A percentile compares a stretch with the other conserved stretches of the same genome.
phyloP scores from a whole-genome alignment of 371 early-diverging fungal species.

The Mucor piriformis region DNA sequence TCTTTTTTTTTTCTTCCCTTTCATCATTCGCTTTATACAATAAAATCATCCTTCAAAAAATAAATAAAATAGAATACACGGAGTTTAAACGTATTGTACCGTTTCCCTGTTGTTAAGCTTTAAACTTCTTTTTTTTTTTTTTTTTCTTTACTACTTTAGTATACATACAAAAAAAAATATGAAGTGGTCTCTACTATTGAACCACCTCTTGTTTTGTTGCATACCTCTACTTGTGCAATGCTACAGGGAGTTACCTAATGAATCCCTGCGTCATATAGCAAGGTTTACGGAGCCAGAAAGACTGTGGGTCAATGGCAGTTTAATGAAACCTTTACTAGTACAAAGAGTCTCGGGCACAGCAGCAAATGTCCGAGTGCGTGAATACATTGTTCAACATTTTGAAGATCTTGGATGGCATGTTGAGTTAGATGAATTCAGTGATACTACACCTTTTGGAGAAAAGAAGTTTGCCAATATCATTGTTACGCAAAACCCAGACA shows the following conservation, averaged over 20 bases:
- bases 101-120: no score
- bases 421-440: constrained; percentile 79
- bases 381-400: constrained; percentile 69
- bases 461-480: constrained; percentile 85
- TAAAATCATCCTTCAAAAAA: no score
- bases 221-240: background rate
- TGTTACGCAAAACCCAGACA: constrained; percentile 80
- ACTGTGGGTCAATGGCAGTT: constrained; percentile 45
- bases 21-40: no score
- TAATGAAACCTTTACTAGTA: constrained; percentile 69
- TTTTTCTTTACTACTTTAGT: no score
- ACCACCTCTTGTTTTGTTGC: background rate
- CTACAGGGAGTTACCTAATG: constrained; percentile 18
- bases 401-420: constrained; percentile 72
- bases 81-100: no score
- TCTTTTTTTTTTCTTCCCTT: background rate
- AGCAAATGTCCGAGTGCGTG: constrained; percentile 68
- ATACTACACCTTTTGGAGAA: constrained; percentile 75
- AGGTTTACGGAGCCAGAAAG: constrained; percentile 19
- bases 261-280: constrained; percentile 21
- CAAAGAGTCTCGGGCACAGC: constrained; percentile 80
- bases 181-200: constrained; percentile 8
- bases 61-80: no score
- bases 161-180: background rate
- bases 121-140: no score